Conservation (phyloP, 1,284 basidiomycete genomes). For the Macrocybe sp. region DNA sequence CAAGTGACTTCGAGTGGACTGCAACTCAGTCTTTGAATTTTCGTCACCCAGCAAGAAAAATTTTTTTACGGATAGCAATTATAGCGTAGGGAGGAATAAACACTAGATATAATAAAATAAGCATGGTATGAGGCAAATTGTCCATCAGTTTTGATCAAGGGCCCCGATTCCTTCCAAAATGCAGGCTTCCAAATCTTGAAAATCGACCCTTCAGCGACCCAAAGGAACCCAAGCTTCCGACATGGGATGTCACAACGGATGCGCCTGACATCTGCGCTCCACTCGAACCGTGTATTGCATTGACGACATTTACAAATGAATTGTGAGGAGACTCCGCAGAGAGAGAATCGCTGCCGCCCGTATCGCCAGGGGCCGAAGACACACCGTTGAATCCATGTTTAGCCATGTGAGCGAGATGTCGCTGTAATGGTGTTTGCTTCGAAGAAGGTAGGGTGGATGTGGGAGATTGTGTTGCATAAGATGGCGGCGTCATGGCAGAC, state of each 20-base stretch:
- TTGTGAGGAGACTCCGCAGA: constrained; percentile 63
- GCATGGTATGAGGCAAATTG: too few relatives aligned
- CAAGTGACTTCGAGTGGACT: too few relatives aligned
- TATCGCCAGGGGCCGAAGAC: constrained; percentile 65
- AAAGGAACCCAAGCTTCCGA: constrained; percentile 46
- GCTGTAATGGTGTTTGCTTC: constrained; percentile 71
- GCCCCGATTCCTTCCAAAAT: constrained; percentile 44
- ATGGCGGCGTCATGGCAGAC: constrained; percentile 34
- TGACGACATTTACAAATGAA: constrained; percentile 65
- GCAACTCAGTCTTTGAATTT: too few relatives aligned
- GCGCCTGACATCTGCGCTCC: constrained; percentile 39
- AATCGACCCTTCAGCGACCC: constrained; percentile 57
- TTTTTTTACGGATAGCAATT: too few relatives aligned
- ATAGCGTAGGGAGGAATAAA: too few relatives aligned
- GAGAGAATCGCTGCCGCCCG: constrained; percentile 45
- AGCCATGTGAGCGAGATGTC: constrained; percentile 71
- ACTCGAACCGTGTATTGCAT: constrained; percentile 31
- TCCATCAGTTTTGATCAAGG: not conserved
- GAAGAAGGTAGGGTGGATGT: constrained; percentile 25
- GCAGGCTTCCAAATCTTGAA: constrained; percentile 69
- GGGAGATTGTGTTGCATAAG: constrained; percentile 41
- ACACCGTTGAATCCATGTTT: constrained; percentile 78
- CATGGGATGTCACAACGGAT: constrained; percentile 47
- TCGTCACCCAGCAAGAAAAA: too few relatives aligned
- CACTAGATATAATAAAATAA: too few relatives aligned